Percentiles rank a stretch among this genome's conserved stretches.
Evolutionary conservation across 495 filamentous ascomycete genomes (phyloP).

Genomic region (Podospora pseudoanserina): DNA sequence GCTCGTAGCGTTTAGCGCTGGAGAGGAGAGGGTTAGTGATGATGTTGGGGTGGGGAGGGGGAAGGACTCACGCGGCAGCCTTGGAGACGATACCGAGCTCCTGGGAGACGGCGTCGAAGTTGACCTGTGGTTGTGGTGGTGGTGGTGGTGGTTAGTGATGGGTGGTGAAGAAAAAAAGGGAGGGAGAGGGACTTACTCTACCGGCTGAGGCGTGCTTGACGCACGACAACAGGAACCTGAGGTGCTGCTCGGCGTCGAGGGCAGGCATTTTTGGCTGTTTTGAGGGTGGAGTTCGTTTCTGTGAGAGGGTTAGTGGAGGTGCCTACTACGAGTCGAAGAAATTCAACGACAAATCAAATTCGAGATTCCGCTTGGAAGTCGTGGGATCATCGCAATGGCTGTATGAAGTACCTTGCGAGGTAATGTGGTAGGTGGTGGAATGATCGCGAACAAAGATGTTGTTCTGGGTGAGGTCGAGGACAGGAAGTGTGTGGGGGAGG

Average conservation of each 20-base stretch:
- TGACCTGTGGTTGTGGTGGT: constrained; percentile 45
- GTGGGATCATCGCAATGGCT: background rate
- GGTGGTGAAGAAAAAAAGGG: constrained; percentile 15
- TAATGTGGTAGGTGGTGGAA: background rate
- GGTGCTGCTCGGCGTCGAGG: constrained; percentile 50
- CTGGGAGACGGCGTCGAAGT: constrained; percentile 59
- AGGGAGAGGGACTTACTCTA: constrained; percentile 43
- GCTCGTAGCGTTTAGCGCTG: constrained; percentile 63
- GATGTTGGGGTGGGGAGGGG: background rate
- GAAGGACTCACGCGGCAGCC: constrained; percentile 60
- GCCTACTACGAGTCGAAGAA: background rate
- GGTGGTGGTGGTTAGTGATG: constrained; percentile 18
- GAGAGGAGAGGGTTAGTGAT: background rate
- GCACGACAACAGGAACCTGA: constrained; percentile 63
- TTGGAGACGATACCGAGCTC: constrained; percentile 60
- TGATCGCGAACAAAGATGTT: background rate
- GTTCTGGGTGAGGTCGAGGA: background rate
- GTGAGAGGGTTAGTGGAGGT: background rate
- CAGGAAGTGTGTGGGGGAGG: background rate
- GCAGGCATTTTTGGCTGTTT: constrained; percentile 43
- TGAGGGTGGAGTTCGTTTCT: background rate
- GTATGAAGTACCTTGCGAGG: background rate
- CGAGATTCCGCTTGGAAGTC: background rate
- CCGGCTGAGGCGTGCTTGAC: constrained; percentile 55
- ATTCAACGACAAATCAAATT: background rate